Base-by-base conservation (phyloP, 352 stramenopile genomes). In the Phytopythium chamaehyphon region DNA sequence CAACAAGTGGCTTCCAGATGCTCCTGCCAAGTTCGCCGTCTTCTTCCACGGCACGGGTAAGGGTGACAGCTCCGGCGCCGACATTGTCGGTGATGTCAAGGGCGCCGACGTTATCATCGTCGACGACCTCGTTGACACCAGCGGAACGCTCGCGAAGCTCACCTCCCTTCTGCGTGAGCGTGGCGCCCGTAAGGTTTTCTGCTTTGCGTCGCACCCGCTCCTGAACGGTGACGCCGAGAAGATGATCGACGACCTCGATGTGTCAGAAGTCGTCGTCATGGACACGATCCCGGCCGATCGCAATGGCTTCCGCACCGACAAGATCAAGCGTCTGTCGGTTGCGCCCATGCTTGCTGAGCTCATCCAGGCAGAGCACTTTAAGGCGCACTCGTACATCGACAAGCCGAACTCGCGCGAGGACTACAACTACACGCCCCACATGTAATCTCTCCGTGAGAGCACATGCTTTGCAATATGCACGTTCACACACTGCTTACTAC, bases 91-190 rank as follows among this genome's bases (percentile, higher is more conserved):
- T 16, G 84, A 97, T 39, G 77, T 97, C 18, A 76, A 90, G 24
- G 88, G 85, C 22, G 77, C 79, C 24, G 87, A 97, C 54, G 85
- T 96, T 37, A 93, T 97, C 57, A 81, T 97, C 36, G 88, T 97
- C 23, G 90, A 97, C 61, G 90, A 97, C 63, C 71, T 97, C 48
- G 79, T 97, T 38, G 88, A 97, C 65, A 96, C 81, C 54, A 87
- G 68, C 40, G 71, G 76, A 51, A 95, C 86, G 26, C 66, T 97
- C 15, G 68, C 69, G 42, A 90, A 90, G 55, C 70, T 93, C n/a
- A 88, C 79, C 19, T 79, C 88, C 55, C 66, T 95, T 44, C 68
- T 90, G 16, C 81, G 91, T 47, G 71, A 85, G 42, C 84, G 80
- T 51, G 90, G 90, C 28, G 90, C 89, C 2, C 81, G 82, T 28